Percentiles rank a stretch among this genome's conserved stretches.
phyloP scores from a whole-genome alignment of 495 filamentous ascomycete genomes.

The Xylaria bambusicola region DNA sequence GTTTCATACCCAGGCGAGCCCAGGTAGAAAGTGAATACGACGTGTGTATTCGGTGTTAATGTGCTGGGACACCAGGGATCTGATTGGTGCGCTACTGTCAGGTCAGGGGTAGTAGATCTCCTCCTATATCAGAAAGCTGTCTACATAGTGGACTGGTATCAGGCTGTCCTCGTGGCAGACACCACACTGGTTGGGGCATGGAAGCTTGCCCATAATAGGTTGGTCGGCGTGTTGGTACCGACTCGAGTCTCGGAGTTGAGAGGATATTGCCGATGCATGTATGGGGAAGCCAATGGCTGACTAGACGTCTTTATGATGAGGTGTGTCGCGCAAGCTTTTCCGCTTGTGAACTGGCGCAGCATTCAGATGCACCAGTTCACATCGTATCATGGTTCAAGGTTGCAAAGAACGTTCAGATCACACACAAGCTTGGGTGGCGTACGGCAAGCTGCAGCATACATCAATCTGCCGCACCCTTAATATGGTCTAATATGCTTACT shows the following conservation, averaged over 20 bases:
- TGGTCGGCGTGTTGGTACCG: slow-evolving; percentile 6
- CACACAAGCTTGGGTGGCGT: slow-evolving; percentile 1
- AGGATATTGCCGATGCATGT: slow-evolving; percentile 3
- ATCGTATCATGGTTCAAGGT: too few species aligned
- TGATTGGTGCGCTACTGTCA: slow-evolving; percentile 14
- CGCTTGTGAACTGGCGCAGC: not conserved
- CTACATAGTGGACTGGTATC: not conserved
- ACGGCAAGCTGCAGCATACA: slow-evolving; percentile 16
- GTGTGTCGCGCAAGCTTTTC: not conserved
- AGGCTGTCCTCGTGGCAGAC: not conserved
- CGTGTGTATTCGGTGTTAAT: not conserved
- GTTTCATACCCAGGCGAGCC: slow-evolving; percentile 5
- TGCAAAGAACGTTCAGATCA: too few species aligned
- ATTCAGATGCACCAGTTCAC: not conserved
- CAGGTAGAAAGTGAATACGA: slow-evolving; percentile 3
- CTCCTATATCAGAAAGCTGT: not conserved
- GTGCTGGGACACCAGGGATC: not conserved
- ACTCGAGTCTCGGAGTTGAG: not conserved
- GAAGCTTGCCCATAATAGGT: slow-evolving; percentile 17
- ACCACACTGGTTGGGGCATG: slow-evolving; percentile 5
- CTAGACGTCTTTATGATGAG: not conserved
- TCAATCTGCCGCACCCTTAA: slow-evolving; percentile 16
- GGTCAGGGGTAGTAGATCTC: slow-evolving; percentile 6
- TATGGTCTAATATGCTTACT: slow-evolving; percentile 11
- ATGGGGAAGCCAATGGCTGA: slow-evolving; percentile 1